Evolutionary conservation across 2,329 filamentous ascomycete species (phyloP).

Genomic region (Cladosporium sp.): DNA sequence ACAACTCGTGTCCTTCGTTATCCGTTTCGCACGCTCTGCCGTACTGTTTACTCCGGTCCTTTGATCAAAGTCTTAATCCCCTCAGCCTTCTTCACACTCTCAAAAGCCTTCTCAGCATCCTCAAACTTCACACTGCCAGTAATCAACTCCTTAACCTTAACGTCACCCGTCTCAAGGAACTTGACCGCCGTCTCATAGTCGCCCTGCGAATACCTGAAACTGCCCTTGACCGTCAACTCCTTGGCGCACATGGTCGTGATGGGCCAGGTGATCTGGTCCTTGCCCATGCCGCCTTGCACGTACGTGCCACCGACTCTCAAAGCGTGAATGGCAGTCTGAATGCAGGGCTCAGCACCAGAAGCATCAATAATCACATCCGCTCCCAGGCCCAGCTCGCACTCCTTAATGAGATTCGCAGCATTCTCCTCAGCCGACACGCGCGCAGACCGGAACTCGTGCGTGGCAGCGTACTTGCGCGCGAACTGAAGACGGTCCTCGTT

Average conservation of each 20-base stretch:
- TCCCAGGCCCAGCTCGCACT: slow-evolving; percentile 55
- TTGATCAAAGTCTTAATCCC: slow-evolving; percentile 61
- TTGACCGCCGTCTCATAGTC: slow-evolving; percentile 83
- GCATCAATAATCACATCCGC: slow-evolving; percentile 48
- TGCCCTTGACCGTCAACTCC: slow-evolving; percentile 80
- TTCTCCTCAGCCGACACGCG: slow-evolving; percentile 63
- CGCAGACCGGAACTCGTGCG: slow-evolving; percentile 63
- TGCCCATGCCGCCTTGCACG: slow-evolving; percentile 86
- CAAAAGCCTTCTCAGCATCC: slow-evolving; percentile 80
- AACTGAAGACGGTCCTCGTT: slow-evolving; percentile 74
- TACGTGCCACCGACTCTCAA: slow-evolving; percentile 47
- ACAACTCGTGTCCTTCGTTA: not conserved
- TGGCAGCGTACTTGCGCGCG: slow-evolving; percentile 66
- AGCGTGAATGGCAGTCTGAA: slow-evolving; percentile 46
- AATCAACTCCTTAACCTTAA: slow-evolving; percentile 74
- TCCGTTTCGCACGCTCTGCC: not conserved
- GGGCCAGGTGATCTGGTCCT: slow-evolving; percentile 79
- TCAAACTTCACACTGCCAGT: slow-evolving; percentile 72
- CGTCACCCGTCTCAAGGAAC: slow-evolving; percentile 65
- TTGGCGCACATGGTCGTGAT: slow-evolving; percentile 87
- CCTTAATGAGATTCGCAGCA: slow-evolving; percentile 60
- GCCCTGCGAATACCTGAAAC: slow-evolving; percentile 82
- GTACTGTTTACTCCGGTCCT: slow-evolving; percentile 22
- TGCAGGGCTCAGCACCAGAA: slow-evolving; percentile 44
- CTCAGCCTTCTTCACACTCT: slow-evolving; percentile 78